Percentiles rank a stretch among this genome's conserved stretches.
These are phyloP conservation scores for Diacronema lutheri DNA, from an alignment of 78 protist genomes.

Conservation along the genomic window DNA sequence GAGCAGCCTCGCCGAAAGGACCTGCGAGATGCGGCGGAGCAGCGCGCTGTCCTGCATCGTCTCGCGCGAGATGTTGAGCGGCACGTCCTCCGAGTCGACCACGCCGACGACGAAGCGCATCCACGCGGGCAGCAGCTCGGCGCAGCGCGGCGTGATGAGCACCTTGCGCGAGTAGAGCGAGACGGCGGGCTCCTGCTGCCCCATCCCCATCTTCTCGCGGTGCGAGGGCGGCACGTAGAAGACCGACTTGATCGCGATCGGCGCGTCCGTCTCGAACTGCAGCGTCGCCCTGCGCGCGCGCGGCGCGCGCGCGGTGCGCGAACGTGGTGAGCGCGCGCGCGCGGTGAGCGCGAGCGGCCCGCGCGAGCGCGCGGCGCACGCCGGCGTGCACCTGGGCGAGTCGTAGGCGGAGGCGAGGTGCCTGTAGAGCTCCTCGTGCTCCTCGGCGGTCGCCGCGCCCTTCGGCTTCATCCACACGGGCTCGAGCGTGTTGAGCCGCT, in stretches of 20 bases:
- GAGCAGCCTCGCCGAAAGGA: conserved; percentile 57
- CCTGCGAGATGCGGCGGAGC: conserved; percentile 46
- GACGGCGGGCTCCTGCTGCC: conserved; percentile 83
- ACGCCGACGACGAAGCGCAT: conserved; percentile 63
- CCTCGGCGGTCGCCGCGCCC: conserved; percentile 69
- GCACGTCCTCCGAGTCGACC: conserved; percentile 91
- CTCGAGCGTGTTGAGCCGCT: conserved; percentile 69
- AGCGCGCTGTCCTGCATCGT: conserved; percentile 73
- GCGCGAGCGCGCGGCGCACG: not conserved
- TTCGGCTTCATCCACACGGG: conserved; percentile 82
- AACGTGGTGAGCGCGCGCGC: too few species aligned
- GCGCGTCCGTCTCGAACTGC: conserved; percentile 18
- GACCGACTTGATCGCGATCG: conserved; percentile 21
- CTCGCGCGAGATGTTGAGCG: conserved; percentile 91
- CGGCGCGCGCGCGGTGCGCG: too few species aligned
- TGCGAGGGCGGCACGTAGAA: conserved; percentile 82
- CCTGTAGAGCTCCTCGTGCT: conserved; percentile 76
- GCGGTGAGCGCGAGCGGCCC: too few species aligned
- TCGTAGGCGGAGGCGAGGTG: conserved; percentile 43
- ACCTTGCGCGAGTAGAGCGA: conserved; percentile 75
- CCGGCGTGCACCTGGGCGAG: too few species aligned
- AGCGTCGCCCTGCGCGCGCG: not conserved
- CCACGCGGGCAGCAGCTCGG: conserved; percentile 86
- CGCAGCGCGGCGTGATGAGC: not conserved
- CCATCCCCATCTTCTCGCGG: conserved; percentile 83